These are phyloP conservation scores for Penicillium egyptiacum DNA, from an alignment of 495 filamentous ascomycete species.

Conservation along the genomic window DNA sequence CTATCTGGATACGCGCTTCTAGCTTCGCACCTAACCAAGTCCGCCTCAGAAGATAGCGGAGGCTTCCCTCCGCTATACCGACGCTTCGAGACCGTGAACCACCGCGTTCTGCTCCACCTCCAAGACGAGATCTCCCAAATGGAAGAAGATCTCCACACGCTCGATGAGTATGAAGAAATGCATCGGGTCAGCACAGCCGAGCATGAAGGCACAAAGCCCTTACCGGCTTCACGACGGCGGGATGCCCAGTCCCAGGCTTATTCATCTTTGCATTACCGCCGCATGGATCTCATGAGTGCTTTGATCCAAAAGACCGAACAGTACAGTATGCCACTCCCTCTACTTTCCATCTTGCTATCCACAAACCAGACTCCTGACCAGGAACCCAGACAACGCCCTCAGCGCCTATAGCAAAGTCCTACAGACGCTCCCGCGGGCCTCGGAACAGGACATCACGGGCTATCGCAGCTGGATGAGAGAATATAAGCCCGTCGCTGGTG, in stretches of 20 bases:
- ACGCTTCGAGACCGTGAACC: conserved; percentile 80
- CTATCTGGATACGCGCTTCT: conserved; percentile 68
- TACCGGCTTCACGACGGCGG: conserved; percentile 64
- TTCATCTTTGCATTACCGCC: conserved; percentile 69
- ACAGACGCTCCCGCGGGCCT: conserved; percentile 55
- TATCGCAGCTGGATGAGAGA: conserved; percentile 68
- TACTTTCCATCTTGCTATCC: not conserved
- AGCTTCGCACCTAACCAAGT: conserved; percentile 58
- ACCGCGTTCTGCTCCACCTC: conserved; percentile 79
- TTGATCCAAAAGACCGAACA: conserved; percentile 75
- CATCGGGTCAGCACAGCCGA: conserved; percentile 53
- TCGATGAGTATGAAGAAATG: conserved; percentile 73
- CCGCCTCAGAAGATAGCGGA: conserved; percentile 30
- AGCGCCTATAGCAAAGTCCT: conserved; percentile 64
- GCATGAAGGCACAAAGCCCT: conserved; percentile 45
- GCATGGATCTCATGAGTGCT: conserved; percentile 66
- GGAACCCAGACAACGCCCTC: conserved; percentile 63
- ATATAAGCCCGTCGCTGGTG: conserved; percentile 59
- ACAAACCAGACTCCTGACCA: conserved; percentile 5
- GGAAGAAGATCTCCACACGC: conserved; percentile 67
- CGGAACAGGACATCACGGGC: conserved; percentile 54
- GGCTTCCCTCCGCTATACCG: conserved; percentile 72
- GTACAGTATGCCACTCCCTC: conserved; percentile 64
- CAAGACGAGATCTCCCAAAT: conserved; percentile 84
- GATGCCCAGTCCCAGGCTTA: conserved; percentile 60